phyloP scores from a whole-genome alignment of 352 stramenopile species.

The Salisapilia sapeloensis region DNA sequence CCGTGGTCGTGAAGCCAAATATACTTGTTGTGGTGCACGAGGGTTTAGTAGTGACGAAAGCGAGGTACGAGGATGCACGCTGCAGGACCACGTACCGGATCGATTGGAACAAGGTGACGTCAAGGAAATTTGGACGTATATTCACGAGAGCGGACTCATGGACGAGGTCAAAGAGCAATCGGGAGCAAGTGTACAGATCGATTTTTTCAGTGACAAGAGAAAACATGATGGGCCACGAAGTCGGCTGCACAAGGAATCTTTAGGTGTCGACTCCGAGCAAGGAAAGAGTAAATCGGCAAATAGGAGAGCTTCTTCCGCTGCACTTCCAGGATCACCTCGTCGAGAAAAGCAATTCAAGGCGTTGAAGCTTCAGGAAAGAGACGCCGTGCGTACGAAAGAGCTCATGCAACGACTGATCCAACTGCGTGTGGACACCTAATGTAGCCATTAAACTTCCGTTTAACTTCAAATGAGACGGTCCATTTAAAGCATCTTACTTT shows the following conservation, averaged over 20 bases:
- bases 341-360: conserved; percentile 21
- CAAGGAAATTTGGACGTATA: no score
- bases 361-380: conserved; percentile 49
- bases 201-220: background rate
- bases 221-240: background rate
- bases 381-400: conserved; percentile 28
- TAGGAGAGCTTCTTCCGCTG: background rate
- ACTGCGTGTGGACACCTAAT: no score
- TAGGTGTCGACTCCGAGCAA: background rate
- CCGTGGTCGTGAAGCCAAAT: conserved; percentile 18
- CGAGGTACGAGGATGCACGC: conserved; percentile 20
- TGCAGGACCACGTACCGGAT: conserved; percentile 15
- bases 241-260: background rate
- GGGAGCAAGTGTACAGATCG: background rate
- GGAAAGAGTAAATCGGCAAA: background rate
- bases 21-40: conserved; percentile 22
- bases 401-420: conserved; percentile 21
- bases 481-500: no score
- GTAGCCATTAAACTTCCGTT: no score
- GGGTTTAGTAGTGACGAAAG: conserved; percentile 32
- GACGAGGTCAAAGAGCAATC: background rate
- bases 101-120: no score
- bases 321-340: conserved; percentile 4
- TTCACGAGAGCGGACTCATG: no score
- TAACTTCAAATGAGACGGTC: no score